Percentiles rank a stretch among this genome's conserved stretches.
These are phyloP conservation scores for Aspergillus egyptiacus DNA, from an alignment of 495 filamentous ascomycete genomes.

Conservation along the genomic window DNA sequence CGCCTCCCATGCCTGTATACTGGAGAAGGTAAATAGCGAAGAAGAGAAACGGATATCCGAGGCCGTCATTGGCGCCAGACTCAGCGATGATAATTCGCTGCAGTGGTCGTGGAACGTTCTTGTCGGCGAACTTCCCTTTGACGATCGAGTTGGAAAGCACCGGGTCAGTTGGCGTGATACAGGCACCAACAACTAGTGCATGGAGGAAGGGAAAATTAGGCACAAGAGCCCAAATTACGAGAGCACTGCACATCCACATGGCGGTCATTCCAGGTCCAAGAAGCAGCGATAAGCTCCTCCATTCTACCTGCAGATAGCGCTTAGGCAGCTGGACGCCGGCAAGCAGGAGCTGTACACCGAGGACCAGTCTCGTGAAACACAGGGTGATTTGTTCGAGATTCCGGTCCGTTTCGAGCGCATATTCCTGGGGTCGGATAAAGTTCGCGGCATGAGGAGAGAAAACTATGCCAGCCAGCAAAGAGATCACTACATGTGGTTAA, in stretches of 20 bases:
- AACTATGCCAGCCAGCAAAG: conserved; percentile 67
- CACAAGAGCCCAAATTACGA: conserved; percentile 74
- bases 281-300: conserved; percentile 68
- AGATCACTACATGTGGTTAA: conserved; percentile 57
- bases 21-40: conserved; percentile 78
- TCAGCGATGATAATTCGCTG: conserved; percentile 88
- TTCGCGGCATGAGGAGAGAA: conserved; percentile 76
- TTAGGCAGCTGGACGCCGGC: conserved; percentile 89
- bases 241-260: conserved; percentile 83
- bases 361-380: conserved; percentile 79
- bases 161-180: conserved; percentile 88
- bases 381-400: conserved; percentile 64
- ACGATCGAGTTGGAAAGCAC: conserved; percentile 86
- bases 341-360: conserved; percentile 86
- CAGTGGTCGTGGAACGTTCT: conserved; percentile 74
- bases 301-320: conserved; percentile 74
- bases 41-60: conserved; percentile 91
- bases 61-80: conserved; percentile 84
- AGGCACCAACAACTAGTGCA: conserved; percentile 71
- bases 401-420: conserved; percentile 56
- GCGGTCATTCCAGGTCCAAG: conserved; percentile 79
- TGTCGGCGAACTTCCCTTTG: conserved; percentile 89
- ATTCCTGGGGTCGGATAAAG: conserved; percentile 69
- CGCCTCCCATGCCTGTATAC: conserved; percentile 56
- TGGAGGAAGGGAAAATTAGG: conserved; percentile 69